phyloP scores from a whole-genome alignment of 2,329 filamentous ascomycete genomes.

The Penicillium thymicola region DNA sequence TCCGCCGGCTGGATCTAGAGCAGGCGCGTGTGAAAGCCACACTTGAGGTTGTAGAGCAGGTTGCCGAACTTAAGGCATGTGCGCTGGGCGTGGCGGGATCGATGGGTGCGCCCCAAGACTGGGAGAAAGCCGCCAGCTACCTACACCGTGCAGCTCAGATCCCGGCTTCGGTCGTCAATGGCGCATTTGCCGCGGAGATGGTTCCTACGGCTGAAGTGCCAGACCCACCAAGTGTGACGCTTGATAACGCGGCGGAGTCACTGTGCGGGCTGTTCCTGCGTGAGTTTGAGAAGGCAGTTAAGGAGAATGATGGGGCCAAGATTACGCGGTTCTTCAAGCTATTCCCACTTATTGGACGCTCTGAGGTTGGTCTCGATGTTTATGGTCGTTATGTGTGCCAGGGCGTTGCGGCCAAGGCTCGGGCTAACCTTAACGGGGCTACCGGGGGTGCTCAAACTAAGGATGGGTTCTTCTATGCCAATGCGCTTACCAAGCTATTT shows the following conservation, averaged over 20 bases:
- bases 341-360: conserved; percentile 86
- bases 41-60: conserved; percentile 87
- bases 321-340: conserved; percentile 98
- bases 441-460: conserved; percentile 58
- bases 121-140: conserved; percentile 93
- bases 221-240: conserved; percentile 80
- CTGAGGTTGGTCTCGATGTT: conserved; percentile 85
- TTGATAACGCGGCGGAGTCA: conserved; percentile 83
- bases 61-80: conserved; percentile 94
- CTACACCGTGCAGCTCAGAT: conserved; percentile 78
- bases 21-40: conserved; percentile 90
- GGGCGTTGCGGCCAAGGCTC: conserved; percentile 80
- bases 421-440: conserved; percentile 72
- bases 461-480: conserved; percentile 88
- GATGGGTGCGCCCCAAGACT: conserved; percentile 97
- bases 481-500: conserved; percentile 84
- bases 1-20: conserved; percentile 83
- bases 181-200: conserved; percentile 84
- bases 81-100: conserved; percentile 90
- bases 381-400: conserved; percentile 96
- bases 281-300: conserved; percentile 90
- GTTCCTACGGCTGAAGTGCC: conserved; percentile 95
- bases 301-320: conserved; percentile 79
- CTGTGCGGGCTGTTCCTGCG: conserved; percentile 85
- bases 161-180: conserved; percentile 73